Percentiles rank a stretch among this genome's conserved stretches.
phyloP scores from a whole-genome alignment of 2,329 filamentous ascomycete genomes.

The Microcyclosporella mali region DNA sequence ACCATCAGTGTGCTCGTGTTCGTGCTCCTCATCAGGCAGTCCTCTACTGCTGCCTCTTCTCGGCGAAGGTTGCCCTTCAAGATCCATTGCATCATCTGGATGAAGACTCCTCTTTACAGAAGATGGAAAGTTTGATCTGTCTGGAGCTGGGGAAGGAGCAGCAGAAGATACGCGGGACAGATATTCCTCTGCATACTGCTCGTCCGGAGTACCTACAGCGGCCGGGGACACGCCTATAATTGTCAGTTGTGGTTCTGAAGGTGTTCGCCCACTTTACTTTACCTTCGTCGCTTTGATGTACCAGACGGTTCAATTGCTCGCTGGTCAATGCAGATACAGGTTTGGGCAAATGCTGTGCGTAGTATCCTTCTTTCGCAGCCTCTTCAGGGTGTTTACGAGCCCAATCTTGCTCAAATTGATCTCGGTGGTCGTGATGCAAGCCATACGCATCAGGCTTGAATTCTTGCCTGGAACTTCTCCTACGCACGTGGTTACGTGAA shows the following conservation, averaged over 20 bases:
- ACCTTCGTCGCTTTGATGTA: constrained; percentile 62
- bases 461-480: constrained; percentile 63
- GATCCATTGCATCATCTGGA: constrained; percentile 37
- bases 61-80: constrained; percentile 19
- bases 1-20: constrained; percentile 56
- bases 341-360: constrained; percentile 52
- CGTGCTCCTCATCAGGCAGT: constrained; percentile 34
- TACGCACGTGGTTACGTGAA: constrained; percentile 56
- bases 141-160: constrained; percentile 36
- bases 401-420: constrained; percentile 86
- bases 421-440: constrained; percentile 74
- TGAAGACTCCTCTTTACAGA: constrained; percentile 29
- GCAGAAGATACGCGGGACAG: constrained; percentile 57
- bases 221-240: constrained; percentile 9
- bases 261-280: constrained; percentile 2
- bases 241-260: constrained; percentile 7
- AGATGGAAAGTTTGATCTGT: constrained; percentile 44
- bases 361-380: constrained; percentile 70
- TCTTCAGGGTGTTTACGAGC: constrained; percentile 86
- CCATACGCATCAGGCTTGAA: constrained; percentile 84
- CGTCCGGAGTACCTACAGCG: constrained; percentile 70
- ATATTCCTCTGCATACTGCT: constrained; percentile 87
- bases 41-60: constrained; percentile 34
- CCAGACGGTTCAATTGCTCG: constrained; percentile 83
- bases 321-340: constrained; percentile 81